Base-by-base conservation (phyloP, 495 filamentous ascomycete species). In the Podospora australis region DNA sequence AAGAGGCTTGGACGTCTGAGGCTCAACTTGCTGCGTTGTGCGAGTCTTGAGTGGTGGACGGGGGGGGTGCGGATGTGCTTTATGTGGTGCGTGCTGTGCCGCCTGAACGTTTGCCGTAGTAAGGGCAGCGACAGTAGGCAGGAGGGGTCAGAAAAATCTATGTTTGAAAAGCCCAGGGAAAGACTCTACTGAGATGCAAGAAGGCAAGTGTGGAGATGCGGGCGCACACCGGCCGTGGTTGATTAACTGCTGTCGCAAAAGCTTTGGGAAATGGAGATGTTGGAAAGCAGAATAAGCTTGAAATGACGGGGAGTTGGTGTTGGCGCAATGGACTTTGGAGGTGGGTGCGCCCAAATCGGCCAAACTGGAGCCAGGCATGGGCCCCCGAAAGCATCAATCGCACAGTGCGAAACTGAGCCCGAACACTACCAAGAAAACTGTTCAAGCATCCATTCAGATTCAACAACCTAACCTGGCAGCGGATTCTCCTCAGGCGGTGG, bases 241-340 rank as follows among this genome's bases (percentile, higher is more conserved):
- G 24, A 39, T 10, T 43, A 26, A 24, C 9, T 41, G 22, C 16
- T 44, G 51, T 16, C 35, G 40, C 28, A 48, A 47, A 19, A 52
- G 50, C 44, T 57, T 44, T 38, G 41, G 26, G 46, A 55, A 42
- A 43, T 52, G 36, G 43, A 44, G 50, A 54, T 45, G 32, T 50
- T 49, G 45, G 50, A 44, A 52, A 54, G 35, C 44, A 48, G 45
- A 56, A 46, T 50, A 52, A 62, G 54, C 56, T 59, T 26, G 52
- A 59, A 52, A 49, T 57, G 54, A 55, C 44, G 54, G 40, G 53
- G 52, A 51, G 50, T 49, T 43, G 49, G 48, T 47, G 50, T 55
- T 63, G 58, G 57, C 54, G 51, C 56, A 55, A 54, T 55, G 52
- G 47, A 47, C 39, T 51, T 45, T 48, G 49, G 23, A 29, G 38